Evolutionary conservation across 805 yeast species (phyloP).

Genomic region (Barnettozyma sp.): DNA sequence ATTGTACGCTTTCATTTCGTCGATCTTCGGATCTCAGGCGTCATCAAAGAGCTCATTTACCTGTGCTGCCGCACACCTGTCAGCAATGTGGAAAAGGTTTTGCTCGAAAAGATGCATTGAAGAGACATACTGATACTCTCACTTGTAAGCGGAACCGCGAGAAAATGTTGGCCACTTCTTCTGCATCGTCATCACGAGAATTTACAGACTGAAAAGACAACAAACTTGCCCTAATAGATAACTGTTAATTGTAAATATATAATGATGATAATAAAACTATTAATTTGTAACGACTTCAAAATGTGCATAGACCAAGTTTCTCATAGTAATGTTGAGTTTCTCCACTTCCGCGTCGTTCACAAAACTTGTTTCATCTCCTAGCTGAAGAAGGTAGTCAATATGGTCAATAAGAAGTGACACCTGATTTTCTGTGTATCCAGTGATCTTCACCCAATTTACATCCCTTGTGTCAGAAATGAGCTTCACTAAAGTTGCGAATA

Average conservation of each 20-base stretch:
- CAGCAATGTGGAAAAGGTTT: constrained; percentile 74
- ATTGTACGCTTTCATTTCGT: constrained; percentile 58
- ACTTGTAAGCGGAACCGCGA: constrained; percentile 71
- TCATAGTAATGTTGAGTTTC: constrained; percentile 1
- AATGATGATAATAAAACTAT: no score
- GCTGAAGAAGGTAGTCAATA: background rate
- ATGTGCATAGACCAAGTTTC: constrained; percentile 1
- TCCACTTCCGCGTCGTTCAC: background rate
- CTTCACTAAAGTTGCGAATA: constrained; percentile 1
- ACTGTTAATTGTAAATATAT: no score
- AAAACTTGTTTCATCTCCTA: background rate
- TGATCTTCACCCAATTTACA: background rate
- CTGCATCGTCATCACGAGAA: no score
- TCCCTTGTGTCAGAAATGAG: background rate
- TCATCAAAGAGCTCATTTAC: constrained; percentile 68
- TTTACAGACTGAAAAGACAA: no score
- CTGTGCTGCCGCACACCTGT: constrained; percentile 69
- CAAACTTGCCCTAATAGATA: no score
- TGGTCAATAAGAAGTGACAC: background rate
- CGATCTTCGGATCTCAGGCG: constrained; percentile 65
- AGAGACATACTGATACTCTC: constrained; percentile 65
- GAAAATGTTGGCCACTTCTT: constrained; percentile 34
- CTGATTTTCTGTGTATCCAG: constrained; percentile 2
- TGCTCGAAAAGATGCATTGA: constrained; percentile 77
- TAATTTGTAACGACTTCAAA: constrained; percentile 5